These are phyloP conservation scores for Fragilariopsis cylindrus DNA, from an alignment of 108 stramenopile genomes.

Conservation along the genomic window DNA sequence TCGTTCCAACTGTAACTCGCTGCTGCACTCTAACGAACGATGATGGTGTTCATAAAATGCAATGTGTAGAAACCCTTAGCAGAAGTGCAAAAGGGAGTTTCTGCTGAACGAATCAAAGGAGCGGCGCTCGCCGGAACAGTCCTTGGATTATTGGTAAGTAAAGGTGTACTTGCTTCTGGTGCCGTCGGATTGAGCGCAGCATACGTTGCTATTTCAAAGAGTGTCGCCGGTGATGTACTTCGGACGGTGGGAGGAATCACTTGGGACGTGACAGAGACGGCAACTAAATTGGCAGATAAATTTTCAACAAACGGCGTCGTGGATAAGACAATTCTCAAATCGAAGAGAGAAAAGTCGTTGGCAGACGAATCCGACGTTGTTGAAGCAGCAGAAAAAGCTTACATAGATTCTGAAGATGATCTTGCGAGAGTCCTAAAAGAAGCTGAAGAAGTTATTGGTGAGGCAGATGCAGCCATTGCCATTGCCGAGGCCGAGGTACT, in stretches of 20 bases:
- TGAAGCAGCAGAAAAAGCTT: slow-evolving; percentile 17
- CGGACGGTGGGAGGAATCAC: slow-evolving; percentile 52
- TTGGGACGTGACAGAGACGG: slow-evolving; percentile 42
- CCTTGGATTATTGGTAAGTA: slow-evolving; percentile 42
- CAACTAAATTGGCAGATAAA: slow-evolving; percentile 11
- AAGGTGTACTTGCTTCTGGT: slow-evolving; percentile 41
- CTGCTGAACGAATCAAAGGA: slow-evolving; percentile 56
- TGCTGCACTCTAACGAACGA: background rate
- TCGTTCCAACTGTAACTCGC: background rate
- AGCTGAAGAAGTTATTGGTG: slow-evolving; percentile 25
- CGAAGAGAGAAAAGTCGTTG: background rate
- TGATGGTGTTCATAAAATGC: no score
- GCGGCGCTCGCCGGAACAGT: slow-evolving; percentile 54
- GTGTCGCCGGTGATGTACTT: slow-evolving; percentile 51
- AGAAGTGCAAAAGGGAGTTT: slow-evolving; percentile 56
- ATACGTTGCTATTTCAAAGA: slow-evolving; percentile 54
- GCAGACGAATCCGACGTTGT: background rate
- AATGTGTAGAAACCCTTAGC: slow-evolving; percentile 23
- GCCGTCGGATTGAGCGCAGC: slow-evolving; percentile 51
- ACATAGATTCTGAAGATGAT: slow-evolving; percentile 19
- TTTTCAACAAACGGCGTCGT: background rate
- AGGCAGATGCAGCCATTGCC: slow-evolving; percentile 34
- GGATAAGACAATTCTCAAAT: slow-evolving; percentile 19
- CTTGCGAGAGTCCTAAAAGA: slow-evolving; percentile 20
- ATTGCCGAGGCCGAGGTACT: slow-evolving; percentile 20